A percentile compares a stretch with the other conserved stretches of the same genome.
Evolutionary conservation across 73 alveolate species (phyloP).

Genomic region (Paramecium tetraurelia): DNA sequence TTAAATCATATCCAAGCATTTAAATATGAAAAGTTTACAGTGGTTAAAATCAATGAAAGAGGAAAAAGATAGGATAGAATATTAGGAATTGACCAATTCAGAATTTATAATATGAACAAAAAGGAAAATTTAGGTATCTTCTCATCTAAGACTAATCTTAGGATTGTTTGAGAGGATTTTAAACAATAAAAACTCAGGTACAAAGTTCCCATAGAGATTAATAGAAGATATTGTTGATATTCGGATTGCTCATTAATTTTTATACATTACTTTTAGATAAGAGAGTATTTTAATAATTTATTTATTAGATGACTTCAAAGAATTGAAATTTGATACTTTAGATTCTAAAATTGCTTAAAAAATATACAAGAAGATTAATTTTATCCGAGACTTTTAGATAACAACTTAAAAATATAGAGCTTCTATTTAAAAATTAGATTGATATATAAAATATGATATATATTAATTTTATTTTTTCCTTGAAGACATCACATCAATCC

Average conservation of each 20-base stretch:
- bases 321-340: constrained; percentile 41
- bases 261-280: constrained; percentile 23
- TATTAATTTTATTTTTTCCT: not conserved
- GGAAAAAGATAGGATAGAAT: constrained; percentile 37
- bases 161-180: not conserved
- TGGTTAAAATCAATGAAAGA: constrained; percentile 38
- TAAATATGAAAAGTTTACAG: constrained; percentile 40
- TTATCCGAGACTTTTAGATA: not conserved
- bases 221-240: constrained; percentile 32
- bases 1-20: constrained; percentile 29
- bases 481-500: constrained; percentile 72
- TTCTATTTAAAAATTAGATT: constrained; percentile 29
- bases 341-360: not conserved
- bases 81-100: constrained; percentile 26
- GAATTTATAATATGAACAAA: constrained; percentile 39
- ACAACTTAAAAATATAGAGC: not conserved
- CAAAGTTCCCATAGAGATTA: constrained; percentile 19
- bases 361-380: not conserved
- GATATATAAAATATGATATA: not conserved
- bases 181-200: constrained; percentile 3
- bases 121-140: not conserved
- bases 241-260: not conserved
- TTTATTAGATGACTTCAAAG: not conserved
- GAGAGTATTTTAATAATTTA: not conserved
- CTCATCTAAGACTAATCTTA: not conserved